Evolutionary conservation across 345 rosid species (phyloP), one percentile per base, ranked within the genome.

Genomic region (Isatis tinctoria): DNA sequence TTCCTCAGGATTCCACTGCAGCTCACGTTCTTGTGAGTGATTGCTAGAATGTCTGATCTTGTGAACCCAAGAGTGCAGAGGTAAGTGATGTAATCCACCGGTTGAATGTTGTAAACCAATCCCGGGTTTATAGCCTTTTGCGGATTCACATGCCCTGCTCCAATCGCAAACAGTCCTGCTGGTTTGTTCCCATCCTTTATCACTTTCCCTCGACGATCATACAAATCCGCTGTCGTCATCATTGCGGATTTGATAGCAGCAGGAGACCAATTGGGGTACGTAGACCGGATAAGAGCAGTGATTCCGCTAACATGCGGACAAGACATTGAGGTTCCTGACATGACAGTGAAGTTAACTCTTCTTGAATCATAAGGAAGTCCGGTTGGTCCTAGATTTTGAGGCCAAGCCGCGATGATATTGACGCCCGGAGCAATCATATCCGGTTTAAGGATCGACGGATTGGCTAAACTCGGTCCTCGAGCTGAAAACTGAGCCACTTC

Each of bases 311-410:
- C 92, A 65, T 94, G 97, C 48, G 98, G 98, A 74, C 98, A 94
- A 44, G 98, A 85, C 98, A 94, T 94, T 78, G 98, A 94, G 64
- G 98, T 94, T 26, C 98, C 97, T 0, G 98, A 91, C 96, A 90
- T 89, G 5, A 94, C 90, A 0, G 95, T 86, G 85, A 94, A 94
- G 75, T 94, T 90, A 67, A 83, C 93, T 74, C 96, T 91, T 78
- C 98, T 86, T 16, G 87, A 26, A 75, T 91, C 98, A 61, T 87
- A 92, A 11, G 89, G 89, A 74, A 91, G 93, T 17, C 88, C 84
- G 0, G 87, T 82, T 9, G 98, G 97, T 33, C 95, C 97, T 14
- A 94, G 74, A 76, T 91, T 94, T 65, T 87, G 97, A 22, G 98
- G 97, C 98, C 98, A 94, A 47, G 98, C 98, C n/a, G 97, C 97